Conservation (phyloP, 495 filamentous ascomycete species). For the Aspergillus baeticus region DNA sequence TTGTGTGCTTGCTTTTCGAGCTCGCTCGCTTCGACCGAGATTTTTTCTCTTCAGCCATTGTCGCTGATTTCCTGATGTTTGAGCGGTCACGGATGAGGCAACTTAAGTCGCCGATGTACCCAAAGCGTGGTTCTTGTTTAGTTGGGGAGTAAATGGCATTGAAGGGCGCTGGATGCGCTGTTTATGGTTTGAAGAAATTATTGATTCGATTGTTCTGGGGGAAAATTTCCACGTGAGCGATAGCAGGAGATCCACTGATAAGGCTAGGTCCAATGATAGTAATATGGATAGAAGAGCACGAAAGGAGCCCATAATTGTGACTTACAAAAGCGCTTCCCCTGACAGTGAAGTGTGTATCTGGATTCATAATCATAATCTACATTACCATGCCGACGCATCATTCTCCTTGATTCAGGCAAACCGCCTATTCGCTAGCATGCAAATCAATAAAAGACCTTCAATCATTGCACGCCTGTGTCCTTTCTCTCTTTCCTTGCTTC, state of each 20-base stretch:
- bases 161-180: not conserved
- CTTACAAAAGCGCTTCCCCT: not conserved
- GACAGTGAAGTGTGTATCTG: not conserved
- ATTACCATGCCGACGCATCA: not conserved
- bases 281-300: too few relatives aligned
- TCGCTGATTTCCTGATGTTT: not conserved
- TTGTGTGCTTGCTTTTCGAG: conserved; percentile 11
- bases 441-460: not conserved
- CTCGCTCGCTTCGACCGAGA: not conserved
- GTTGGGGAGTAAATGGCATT: not conserved
- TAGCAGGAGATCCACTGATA: not conserved
- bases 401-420: not conserved
- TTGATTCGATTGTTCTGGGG: conserved; percentile 42
- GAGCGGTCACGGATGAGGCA: not conserved
- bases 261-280: too few relatives aligned
- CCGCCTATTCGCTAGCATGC: not conserved
- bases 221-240: conserved; percentile 27
- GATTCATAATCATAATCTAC: conserved; percentile 7
- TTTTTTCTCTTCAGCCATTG: conserved; percentile 10
- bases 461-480: conserved; percentile 14
- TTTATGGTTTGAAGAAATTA: not conserved
- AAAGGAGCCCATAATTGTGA: too few relatives aligned
- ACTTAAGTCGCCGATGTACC: not conserved
- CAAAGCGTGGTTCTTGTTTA: not conserved
- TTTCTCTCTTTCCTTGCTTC: conserved; percentile 25